phyloP scores from a whole-genome alignment of 495 filamentous ascomycete species.

The Bathelium albidoporum region DNA sequence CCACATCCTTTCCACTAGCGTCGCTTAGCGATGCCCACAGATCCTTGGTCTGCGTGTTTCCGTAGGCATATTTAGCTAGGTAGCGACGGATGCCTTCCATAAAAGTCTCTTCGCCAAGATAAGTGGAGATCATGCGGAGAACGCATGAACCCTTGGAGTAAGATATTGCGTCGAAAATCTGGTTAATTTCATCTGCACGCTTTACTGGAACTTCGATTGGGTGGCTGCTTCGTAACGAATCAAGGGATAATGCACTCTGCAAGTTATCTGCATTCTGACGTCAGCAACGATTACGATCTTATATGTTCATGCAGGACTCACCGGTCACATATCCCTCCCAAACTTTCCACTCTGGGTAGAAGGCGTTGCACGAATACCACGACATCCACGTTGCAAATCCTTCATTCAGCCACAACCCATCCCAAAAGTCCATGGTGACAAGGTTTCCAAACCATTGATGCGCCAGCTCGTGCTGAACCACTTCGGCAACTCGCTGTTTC shows the following conservation, averaged over 20 bases:
- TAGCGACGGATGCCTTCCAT: conserved; percentile 86
- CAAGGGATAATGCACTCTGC: conserved; percentile 75
- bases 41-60: conserved; percentile 75
- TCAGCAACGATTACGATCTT: not conserved
- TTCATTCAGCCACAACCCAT: conserved; percentile 96
- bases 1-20: conserved; percentile 83
- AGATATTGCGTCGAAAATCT: conserved; percentile 97
- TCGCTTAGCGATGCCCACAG: conserved; percentile 83
- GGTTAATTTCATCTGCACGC: conserved; percentile 88
- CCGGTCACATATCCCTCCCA: conserved; percentile 83
- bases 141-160: conserved; percentile 96
- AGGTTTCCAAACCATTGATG: conserved; percentile 99
- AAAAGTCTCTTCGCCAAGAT: conserved; percentile 86
- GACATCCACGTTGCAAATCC: conserved; percentile 88
- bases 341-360: conserved; percentile 99
- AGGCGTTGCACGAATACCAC: conserved; percentile 66
- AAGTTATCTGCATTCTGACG: conserved; percentile 49
- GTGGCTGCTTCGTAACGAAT: conserved; percentile 89
- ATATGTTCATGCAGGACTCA: not conserved
- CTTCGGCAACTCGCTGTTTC: conserved; percentile 87
- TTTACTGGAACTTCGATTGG: conserved; percentile 96
- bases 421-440: conserved; percentile 99
- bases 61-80: conserved; percentile 89
- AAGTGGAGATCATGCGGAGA: conserved; percentile 93
- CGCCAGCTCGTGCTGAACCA: conserved; percentile 92